phyloP scores from a whole-genome alignment of 2,329 filamentous ascomycete genomes.

The Botrytis sinoallii region DNA sequence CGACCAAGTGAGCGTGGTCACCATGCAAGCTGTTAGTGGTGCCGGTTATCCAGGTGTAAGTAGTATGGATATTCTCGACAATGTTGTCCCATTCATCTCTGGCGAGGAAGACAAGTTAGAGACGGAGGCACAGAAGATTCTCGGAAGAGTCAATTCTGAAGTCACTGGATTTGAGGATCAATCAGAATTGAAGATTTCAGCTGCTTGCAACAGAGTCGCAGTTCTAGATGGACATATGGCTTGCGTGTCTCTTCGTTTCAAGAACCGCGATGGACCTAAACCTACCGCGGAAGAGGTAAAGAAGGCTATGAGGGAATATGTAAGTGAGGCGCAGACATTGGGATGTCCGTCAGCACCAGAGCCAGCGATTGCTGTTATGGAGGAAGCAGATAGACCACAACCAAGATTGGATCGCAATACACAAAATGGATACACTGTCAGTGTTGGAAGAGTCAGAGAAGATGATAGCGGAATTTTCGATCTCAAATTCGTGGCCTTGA shows the following conservation, averaged over 20 bases:
- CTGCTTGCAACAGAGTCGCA: slow-evolving; percentile 89
- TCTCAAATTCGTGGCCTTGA: slow-evolving; percentile 89
- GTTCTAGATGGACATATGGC: slow-evolving; percentile 93
- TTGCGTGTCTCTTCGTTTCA: slow-evolving; percentile 86
- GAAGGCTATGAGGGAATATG: slow-evolving; percentile 75
- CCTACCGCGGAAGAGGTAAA: slow-evolving; percentile 75
- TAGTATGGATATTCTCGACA: slow-evolving; percentile 94
- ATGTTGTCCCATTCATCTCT: slow-evolving; percentile 88
- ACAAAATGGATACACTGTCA: slow-evolving; percentile 83
- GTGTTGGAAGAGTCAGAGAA: slow-evolving; percentile 76
- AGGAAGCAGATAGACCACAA: slow-evolving; percentile 86
- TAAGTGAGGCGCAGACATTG: slow-evolving; percentile 75
- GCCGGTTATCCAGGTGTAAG: slow-evolving; percentile 88
- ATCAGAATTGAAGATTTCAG: slow-evolving; percentile 69
- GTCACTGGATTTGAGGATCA: slow-evolving; percentile 76
- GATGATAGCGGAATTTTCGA: slow-evolving; percentile 90
- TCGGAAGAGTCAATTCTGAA: slow-evolving; percentile 70
- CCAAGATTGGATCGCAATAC: slow-evolving; percentile 86
- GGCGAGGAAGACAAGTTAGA: slow-evolving; percentile 97
- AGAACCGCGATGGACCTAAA: slow-evolving; percentile 58
- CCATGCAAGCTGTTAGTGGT: slow-evolving; percentile 90
- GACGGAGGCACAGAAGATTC: slow-evolving; percentile 91
- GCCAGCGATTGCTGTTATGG: slow-evolving; percentile 81
- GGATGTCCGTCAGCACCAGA: slow-evolving; percentile 84
- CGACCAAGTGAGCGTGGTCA: slow-evolving; percentile 74